A percentile compares a stretch with the other conserved stretches of the same genome.
Conservation (phyloP, 805 yeast species). For the Candida coleopterorum region DNA sequence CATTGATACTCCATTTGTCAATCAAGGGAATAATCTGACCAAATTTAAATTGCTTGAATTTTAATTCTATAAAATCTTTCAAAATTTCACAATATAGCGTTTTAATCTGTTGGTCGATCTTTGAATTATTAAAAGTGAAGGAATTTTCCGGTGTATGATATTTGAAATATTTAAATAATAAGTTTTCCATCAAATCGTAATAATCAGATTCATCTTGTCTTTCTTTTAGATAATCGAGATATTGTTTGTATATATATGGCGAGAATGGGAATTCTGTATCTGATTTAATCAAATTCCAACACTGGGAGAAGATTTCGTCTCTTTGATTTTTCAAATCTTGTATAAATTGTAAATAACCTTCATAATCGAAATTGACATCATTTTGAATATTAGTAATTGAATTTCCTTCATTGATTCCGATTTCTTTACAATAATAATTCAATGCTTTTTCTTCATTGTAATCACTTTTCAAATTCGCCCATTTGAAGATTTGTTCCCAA, state of each 20-base stretch:
- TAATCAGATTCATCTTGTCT: constrained; percentile 15
- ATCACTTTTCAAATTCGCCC: constrained; percentile 33
- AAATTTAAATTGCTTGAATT: constrained; percentile 22
- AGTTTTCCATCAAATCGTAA: constrained; percentile 19
- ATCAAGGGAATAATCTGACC: constrained; percentile 28
- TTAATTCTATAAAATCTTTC: constrained; percentile 22
- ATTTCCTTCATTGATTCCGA: not conserved
- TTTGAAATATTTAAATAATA: constrained; percentile 12
- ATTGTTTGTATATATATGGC: constrained; percentile 18
- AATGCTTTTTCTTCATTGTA: constrained; percentile 25
- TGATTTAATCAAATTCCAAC: constrained; percentile 32
- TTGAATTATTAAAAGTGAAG: constrained; percentile 12
- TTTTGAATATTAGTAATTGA: constrained; percentile 25
- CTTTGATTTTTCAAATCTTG: constrained; percentile 23
- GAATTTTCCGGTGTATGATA: constrained; percentile 12
- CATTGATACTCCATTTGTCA: constrained; percentile 33
- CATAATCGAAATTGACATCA: constrained; percentile 35
- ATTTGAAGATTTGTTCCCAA: constrained; percentile 34
- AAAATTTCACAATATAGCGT: constrained; percentile 17
- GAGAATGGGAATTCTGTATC: constrained; percentile 20
- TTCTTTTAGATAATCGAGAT: constrained; percentile 22
- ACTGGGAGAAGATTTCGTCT: constrained; percentile 20
- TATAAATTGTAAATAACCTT: constrained; percentile 26
- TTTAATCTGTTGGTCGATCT: constrained; percentile 12
- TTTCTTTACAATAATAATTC: constrained; percentile 20